These are phyloP conservation scores for Aspergillus cavernicola DNA, from an alignment of 495 filamentous ascomycete species.

Conservation along the genomic window DNA sequence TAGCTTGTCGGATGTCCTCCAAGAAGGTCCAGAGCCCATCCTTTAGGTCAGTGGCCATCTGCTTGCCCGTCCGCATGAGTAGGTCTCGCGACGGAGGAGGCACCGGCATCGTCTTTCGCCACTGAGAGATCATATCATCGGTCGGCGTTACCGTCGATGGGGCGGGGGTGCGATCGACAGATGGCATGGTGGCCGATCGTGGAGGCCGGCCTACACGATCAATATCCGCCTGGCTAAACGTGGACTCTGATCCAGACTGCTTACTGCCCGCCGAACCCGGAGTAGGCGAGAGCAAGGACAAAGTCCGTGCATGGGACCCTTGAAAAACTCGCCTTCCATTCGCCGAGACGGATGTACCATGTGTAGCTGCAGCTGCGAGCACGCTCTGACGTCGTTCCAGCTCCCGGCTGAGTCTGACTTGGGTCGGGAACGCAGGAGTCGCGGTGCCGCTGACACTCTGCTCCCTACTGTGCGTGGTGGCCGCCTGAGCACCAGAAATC, in stretches of 20 bases:
- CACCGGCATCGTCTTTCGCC: slow-evolving; percentile 43
- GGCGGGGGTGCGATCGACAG: slow-evolving; percentile 33
- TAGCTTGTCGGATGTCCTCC: slow-evolving; percentile 91
- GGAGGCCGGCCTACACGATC: slow-evolving; percentile 41
- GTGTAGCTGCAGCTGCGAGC: slow-evolving; percentile 25
- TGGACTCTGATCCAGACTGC: slow-evolving; percentile 19
- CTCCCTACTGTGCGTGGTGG: slow-evolving; percentile 25
- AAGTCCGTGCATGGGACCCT: slow-evolving; percentile 72
- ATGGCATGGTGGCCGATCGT: slow-evolving; percentile 46
- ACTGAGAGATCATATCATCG: slow-evolving; percentile 36
- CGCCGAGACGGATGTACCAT: slow-evolving; percentile 37
- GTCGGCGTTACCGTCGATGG: slow-evolving; percentile 25
- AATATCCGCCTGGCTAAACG: slow-evolving; percentile 18
- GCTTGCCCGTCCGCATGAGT: slow-evolving; percentile 66
- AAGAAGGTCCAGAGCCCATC: slow-evolving; percentile 95
- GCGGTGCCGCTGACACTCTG: slow-evolving; percentile 29
- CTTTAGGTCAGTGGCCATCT: slow-evolving; percentile 85
- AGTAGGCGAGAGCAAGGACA: slow-evolving; percentile 79
- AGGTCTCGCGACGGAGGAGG: slow-evolving; percentile 50
- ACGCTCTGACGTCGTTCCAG: slow-evolving; percentile 48
- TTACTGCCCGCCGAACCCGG: slow-evolving; percentile 29
- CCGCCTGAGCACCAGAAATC: slow-evolving; percentile 17
- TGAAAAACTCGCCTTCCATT: slow-evolving; percentile 60
- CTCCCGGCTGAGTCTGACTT: slow-evolving; percentile 41
- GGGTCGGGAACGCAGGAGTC: slow-evolving; percentile 29